Conservation (phyloP, 148 eudicot genomes). For the Bassia scoparia region DNA sequence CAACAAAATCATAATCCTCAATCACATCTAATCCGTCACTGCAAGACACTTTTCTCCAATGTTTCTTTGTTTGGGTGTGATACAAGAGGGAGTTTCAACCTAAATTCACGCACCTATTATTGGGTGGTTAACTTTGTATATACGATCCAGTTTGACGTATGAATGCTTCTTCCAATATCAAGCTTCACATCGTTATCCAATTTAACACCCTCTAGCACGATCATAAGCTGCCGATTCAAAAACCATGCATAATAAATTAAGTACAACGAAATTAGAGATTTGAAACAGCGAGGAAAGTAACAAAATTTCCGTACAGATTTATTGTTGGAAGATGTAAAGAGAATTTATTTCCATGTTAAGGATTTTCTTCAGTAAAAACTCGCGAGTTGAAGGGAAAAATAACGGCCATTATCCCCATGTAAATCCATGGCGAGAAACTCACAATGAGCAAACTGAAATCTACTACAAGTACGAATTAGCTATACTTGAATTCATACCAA, state of each 20-base stretch:
- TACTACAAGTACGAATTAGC: no score
- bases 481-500: no score
- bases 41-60: not conserved
- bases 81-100: not conserved
- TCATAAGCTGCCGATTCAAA: slow-evolving; percentile 60
- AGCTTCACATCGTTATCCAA: slow-evolving; percentile 94
- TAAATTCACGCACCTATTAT: slow-evolving; percentile 78
- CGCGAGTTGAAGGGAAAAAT: not conserved
- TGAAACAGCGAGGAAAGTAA: not conserved
- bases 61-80: not conserved
- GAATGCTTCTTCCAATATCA: slow-evolving; percentile 89
- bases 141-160: slow-evolving; percentile 98
- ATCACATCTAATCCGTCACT: slow-evolving; percentile 7
- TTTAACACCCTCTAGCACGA: slow-evolving; percentile 98
- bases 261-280: not conserved
- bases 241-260: not conserved
- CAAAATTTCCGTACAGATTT: not conserved
- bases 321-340: not conserved
- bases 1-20: not conserved
- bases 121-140: slow-evolving; percentile 98
- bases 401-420: not conserved
- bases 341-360: not conserved
- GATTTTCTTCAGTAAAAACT: not conserved
- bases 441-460: no score
- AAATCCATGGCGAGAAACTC: not conserved